Evolutionary conservation across 441 rosid species (phyloP).

Genomic region (Jatropha multifida): DNA sequence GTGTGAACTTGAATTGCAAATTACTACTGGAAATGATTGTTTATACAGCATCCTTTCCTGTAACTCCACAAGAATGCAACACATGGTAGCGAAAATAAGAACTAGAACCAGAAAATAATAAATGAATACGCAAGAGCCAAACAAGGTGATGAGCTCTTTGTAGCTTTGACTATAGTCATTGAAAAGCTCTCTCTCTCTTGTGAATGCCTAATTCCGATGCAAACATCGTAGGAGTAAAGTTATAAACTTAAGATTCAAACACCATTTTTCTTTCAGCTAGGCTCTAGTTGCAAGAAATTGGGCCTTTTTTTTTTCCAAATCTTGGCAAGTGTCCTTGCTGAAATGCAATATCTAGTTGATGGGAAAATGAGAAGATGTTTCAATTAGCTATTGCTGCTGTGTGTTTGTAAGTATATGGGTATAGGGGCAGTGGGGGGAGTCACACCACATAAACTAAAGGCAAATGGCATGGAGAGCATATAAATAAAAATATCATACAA

Average conservation of each 20-base stretch:
- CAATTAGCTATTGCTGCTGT: not conserved
- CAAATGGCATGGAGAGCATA: not conserved
- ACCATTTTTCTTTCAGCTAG: not conserved
- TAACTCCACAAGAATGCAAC: conserved; percentile 18
- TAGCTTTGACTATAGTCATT: not conserved
- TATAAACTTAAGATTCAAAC: not conserved
- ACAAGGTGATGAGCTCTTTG: not conserved
- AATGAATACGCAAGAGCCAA: not conserved
- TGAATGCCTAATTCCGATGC: not conserved
- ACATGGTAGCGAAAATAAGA: conserved; percentile 8
- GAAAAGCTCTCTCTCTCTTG: not conserved
- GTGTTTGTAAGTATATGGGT: not conserved
- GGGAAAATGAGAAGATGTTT: not conserved
- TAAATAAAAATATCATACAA: conserved; percentile 7
- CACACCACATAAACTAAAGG: not conserved
- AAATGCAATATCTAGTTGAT: not conserved
- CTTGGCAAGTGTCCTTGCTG: not conserved
- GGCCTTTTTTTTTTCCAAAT: not conserved
- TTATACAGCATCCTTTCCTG: conserved; percentile 61
- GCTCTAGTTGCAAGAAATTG: not conserved
- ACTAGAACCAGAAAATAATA: conserved; percentile 2
- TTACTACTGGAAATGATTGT: conserved; percentile 64
- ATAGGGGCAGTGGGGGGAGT: not conserved
- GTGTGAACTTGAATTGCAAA: conserved; percentile 50
- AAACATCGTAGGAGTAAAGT: not conserved